Evolutionary conservation across 2,329 filamentous ascomycete species (phyloP).

Genomic region (Penicillium sp.): DNA sequence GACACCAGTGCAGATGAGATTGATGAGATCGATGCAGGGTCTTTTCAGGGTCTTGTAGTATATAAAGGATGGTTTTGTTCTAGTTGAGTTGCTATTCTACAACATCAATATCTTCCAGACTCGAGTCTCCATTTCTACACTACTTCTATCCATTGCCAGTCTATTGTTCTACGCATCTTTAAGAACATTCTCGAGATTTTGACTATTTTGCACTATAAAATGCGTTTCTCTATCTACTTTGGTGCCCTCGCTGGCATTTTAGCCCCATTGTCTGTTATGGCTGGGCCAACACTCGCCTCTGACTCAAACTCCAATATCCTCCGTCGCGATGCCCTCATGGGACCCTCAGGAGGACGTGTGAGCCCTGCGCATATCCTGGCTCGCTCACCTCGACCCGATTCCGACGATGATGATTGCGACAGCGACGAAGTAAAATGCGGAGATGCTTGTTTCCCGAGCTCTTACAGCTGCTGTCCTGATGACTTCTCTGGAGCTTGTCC

Average conservation of each 20-base stretch:
- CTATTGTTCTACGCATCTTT: too few relatives aligned
- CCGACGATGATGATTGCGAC: slow-evolving; percentile 1
- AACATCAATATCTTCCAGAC: too few relatives aligned
- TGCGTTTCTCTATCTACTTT: slow-evolving; percentile 3
- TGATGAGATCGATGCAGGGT: too few relatives aligned
- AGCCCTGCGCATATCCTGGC: slow-evolving; percentile 5
- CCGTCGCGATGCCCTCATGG: slow-evolving; percentile 3
- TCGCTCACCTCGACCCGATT: slow-evolving; percentile 1
- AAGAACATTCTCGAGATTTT: too few relatives aligned
- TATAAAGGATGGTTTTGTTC: too few relatives aligned
- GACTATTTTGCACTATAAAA: too few relatives aligned
- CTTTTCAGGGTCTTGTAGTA: too few relatives aligned
- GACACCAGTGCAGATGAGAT: too few relatives aligned
- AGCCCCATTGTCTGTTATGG: neutral
- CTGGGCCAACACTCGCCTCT: neutral
- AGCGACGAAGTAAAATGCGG: slow-evolving; percentile 4
- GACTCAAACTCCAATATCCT: neutral
- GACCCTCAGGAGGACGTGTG: neutral
- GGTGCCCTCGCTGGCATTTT: neutral
- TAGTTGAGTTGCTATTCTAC: too few relatives aligned
- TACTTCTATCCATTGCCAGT: too few relatives aligned
- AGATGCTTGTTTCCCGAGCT: neutral
- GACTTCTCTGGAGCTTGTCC: slow-evolving; percentile 6
- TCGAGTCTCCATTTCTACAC: too few relatives aligned
- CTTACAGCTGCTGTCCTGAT: slow-evolving; percentile 4